Evolutionary conservation across 768 basidiomycete genomes (phyloP).

Genomic region (Pleurotus salmoneostramineus): DNA sequence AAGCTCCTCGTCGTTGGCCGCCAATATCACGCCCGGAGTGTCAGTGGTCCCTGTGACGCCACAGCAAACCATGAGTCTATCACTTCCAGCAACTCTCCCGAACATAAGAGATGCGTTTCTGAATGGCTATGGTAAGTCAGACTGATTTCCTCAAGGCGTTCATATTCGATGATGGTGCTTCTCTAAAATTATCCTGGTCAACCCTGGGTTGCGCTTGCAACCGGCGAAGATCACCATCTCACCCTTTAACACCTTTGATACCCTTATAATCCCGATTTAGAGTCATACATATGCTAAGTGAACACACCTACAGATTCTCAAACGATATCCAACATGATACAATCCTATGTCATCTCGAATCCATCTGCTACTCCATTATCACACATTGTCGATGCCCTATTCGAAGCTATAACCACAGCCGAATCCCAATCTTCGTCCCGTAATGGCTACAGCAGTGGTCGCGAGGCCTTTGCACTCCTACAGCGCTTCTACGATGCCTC

Average conservation of each 20-base stretch:
- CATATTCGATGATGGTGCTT: conserved; percentile 18
- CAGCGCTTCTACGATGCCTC: conserved; percentile 52
- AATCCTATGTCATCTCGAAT: conserved; percentile 41
- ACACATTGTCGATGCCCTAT: conserved; percentile 47
- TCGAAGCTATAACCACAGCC: conserved; percentile 44
- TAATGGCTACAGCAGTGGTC: conserved; percentile 16
- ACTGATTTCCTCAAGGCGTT: background rate
- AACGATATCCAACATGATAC: conserved; percentile 51
- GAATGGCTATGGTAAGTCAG: conserved; percentile 10
- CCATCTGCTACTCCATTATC: conserved; percentile 48
- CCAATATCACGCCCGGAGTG: background rate
- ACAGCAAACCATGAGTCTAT: conserved; percentile 15
- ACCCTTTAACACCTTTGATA: background rate
- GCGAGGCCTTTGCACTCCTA: conserved; percentile 36
- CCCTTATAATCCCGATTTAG: background rate
- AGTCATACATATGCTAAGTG: background rate
- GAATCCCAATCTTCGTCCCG: conserved; percentile 18
- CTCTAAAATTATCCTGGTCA: conserved; percentile 19
- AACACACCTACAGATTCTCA: conserved; percentile 36
- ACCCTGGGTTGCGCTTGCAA: conserved; percentile 23
- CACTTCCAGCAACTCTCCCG: conserved; percentile 15
- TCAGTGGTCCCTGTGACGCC: conserved; percentile 17
- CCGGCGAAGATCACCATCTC: conserved; percentile 13
- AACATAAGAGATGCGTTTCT: conserved; percentile 43
- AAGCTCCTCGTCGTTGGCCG: conserved; percentile 16